Conservation (phyloP, 2,329 filamentous ascomycete species). For the Oidium heveae region DNA sequence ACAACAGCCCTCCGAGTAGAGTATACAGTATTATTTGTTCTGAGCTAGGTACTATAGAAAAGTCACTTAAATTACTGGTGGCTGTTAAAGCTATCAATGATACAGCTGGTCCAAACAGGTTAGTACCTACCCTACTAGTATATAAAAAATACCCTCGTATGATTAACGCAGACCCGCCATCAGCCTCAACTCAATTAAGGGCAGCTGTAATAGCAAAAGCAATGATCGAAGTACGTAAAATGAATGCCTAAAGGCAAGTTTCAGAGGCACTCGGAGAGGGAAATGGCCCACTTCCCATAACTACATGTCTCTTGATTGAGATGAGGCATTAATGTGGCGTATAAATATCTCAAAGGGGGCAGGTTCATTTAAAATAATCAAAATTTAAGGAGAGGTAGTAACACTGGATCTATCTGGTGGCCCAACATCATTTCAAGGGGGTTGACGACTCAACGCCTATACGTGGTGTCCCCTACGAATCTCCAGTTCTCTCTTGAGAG, state of each 20-base stretch:
- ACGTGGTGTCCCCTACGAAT: too few species aligned
- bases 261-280: neutral
- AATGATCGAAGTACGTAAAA: constrained; percentile 2
- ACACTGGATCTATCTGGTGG: neutral
- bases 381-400: neutral
- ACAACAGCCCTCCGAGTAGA: too few species aligned
- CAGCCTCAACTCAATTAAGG: neutral
- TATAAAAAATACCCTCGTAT: neutral
- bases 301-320: too few species aligned
- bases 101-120: too few species aligned
- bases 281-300: too few species aligned
- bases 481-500: too few species aligned
- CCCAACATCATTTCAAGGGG: neutral
- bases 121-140: neutral
- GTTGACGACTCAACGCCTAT: too few species aligned
- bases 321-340: neutral
- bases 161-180: neutral
- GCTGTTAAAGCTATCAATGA: too few species aligned
- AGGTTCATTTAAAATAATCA: neutral
- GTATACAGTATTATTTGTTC: too few species aligned
- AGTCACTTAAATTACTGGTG: too few species aligned
- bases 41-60: too few species aligned
- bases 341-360: neutral
- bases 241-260: neutral
- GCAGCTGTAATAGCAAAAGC: constrained; percentile 1